A percentile compares a stretch with the other conserved stretches of the same genome.
Evolutionary conservation across 2,329 filamentous ascomycete genomes (phyloP).

Genomic region (Raffaelea arxii): DNA sequence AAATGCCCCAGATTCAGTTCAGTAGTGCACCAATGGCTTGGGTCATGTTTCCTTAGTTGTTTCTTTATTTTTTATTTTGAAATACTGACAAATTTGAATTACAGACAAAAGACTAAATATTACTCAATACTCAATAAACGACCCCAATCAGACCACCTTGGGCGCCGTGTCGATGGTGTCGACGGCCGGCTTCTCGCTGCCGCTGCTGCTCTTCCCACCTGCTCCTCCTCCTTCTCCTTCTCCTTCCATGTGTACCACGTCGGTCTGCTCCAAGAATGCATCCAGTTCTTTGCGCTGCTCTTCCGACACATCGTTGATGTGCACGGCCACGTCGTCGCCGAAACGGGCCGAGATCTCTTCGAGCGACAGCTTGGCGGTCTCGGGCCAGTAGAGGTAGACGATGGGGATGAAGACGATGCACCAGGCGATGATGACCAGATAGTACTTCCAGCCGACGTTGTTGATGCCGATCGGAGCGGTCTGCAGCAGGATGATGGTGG

Average conservation of each 20-base stretch:
- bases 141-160: too few relatives aligned
- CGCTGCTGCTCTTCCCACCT: too few relatives aligned
- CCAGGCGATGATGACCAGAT: constrained; percentile 36
- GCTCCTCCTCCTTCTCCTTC: too few relatives aligned
- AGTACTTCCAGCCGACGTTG: constrained; percentile 39
- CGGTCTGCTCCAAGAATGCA: not conserved
- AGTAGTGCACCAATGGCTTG: too few relatives aligned
- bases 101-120: too few relatives aligned
- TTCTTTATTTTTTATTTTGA: too few relatives aligned
- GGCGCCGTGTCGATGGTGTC: too few relatives aligned
- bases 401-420: constrained; percentile 26
- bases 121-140: too few relatives aligned
- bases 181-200: too few relatives aligned
- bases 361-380: constrained; percentile 30
- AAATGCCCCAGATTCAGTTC: too few relatives aligned
- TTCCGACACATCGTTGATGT: constrained; percentile 32
- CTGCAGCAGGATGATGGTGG: constrained; percentile 37
- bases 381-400: constrained; percentile 32
- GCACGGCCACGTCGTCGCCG: constrained; percentile 39
- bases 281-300: constrained; percentile 15
- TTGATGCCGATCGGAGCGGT: constrained; percentile 33
- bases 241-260: not conserved
- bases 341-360: constrained; percentile 36
- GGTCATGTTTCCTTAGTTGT: too few relatives aligned
- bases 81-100: too few relatives aligned